Evolutionary conservation across 768 basidiomycete genomes (phyloP), one percentile per base, ranked within the genome.

Genomic region (Trametes coccinea): DNA sequence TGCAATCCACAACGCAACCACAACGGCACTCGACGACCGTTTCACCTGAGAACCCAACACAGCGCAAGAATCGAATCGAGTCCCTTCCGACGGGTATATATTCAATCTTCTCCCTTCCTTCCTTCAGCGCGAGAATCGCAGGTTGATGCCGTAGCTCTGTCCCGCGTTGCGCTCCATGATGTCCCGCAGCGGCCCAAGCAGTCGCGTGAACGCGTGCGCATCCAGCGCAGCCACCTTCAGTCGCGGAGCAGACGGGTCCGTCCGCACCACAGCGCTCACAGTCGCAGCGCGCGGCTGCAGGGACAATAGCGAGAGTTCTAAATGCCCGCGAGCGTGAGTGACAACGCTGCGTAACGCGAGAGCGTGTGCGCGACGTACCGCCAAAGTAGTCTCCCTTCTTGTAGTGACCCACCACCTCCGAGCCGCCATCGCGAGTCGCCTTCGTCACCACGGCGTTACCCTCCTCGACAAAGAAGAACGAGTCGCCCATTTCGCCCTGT

Each of bases 341-440:
- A 46, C 16, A 40, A 43, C 14, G 37, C 49, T 27, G n/a, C 22
- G 43, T 3, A 44, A 22, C 33, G 5, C 29, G 44, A 29, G 47
- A 17, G 43, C 34, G n/a, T 33, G 40, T 11, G 16, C 13, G 9
- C 7, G 7, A 54, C 86, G 73, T 66, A 95, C 95, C 96, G 76
- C 96, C 96, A 77, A 99, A 99, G 80, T 98, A 99, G 73, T 99
- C 95, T 6, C 96, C 96, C 71, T 95, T 93, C 69, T 80, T 84
- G 55, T 93, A 82, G 56, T 78, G 84, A 5, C 89, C 90, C 10
- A 98, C 91, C 13, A 77, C 71, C 48, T 84, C 79, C 0, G 84
- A 88, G 48, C 83, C 82, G 16, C 84, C 86, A 41, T 74, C 78
- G 60, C 80, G 78, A 60, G 87, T 84, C 47, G 78, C 77, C 77